These are phyloP conservation scores for Debaryomyces fabryi DNA, from an alignment of 1,139 yeast species.

Conservation along the genomic window DNA sequence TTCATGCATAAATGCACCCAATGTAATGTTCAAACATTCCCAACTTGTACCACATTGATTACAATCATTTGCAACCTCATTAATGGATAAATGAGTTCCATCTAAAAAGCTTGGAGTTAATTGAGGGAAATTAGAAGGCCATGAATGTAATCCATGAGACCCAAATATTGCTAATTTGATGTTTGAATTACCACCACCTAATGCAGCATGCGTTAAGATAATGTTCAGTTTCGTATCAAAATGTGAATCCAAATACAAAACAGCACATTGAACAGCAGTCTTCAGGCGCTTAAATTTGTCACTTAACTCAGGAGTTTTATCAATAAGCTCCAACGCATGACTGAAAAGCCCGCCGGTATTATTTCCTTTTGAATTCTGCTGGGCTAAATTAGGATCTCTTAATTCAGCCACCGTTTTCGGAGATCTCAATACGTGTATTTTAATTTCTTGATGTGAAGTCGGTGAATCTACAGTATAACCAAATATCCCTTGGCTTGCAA, in stretches of 20 bases:
- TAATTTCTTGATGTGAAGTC: constrained; percentile 63
- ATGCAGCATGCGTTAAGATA: constrained; percentile 87
- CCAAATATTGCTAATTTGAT: constrained; percentile 88
- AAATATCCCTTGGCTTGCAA: constrained; percentile 33
- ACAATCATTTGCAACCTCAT: constrained; percentile 86
- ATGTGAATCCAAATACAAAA: constrained; percentile 79
- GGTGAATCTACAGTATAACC: constrained; percentile 39
- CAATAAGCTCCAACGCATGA: constrained; percentile 76
- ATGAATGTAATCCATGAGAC: constrained; percentile 86
- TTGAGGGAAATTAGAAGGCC: constrained; percentile 81
- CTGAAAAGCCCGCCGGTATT: constrained; percentile 76
- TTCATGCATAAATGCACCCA: constrained; percentile 96
- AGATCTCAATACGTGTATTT: constrained; percentile 72
- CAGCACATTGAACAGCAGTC: constrained; percentile 78
- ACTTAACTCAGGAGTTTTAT: constrained; percentile 34
- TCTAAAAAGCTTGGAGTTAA: constrained; percentile 72
- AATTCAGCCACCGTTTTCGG: constrained; percentile 70
- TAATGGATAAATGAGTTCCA: constrained; percentile 58
- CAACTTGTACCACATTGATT: constrained; percentile 84
- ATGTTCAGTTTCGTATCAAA: constrained; percentile 67
- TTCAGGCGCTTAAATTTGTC: constrained; percentile 18
- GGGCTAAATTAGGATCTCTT: constrained; percentile 80
- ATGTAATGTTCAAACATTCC: constrained; percentile 85
- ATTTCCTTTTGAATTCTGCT: constrained; percentile 75
- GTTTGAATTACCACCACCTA: constrained; percentile 82